phyloP scores from a whole-genome alignment of 345 rosid species.

The Pseudoturritis turrita region DNA sequence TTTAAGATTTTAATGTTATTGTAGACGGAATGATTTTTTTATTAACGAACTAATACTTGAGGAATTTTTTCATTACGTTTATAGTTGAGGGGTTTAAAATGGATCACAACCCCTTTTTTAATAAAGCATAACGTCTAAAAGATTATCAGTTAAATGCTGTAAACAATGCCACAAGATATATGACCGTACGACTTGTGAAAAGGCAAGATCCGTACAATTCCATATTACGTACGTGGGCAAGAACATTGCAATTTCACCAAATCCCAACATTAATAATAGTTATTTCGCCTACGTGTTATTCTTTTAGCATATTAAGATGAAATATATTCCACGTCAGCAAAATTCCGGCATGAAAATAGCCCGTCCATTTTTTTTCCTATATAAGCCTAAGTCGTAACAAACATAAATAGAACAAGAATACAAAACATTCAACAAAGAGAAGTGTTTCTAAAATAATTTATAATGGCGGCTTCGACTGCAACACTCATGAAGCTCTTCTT shows the following conservation, averaged over 20 bases:
- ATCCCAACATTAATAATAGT: not conserved
- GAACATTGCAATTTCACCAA: not conserved
- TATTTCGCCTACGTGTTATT: not conserved
- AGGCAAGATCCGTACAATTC: conserved; percentile 18
- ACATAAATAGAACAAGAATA: not conserved
- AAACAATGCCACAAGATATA: too few relatives aligned
- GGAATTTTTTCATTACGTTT: too few relatives aligned
- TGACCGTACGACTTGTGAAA: conserved; percentile 7
- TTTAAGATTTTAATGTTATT: too few relatives aligned
- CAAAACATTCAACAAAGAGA: not conserved
- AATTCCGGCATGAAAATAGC: conserved; percentile 6
- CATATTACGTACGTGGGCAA: not conserved
- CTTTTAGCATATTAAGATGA: not conserved
- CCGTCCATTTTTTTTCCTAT: not conserved
- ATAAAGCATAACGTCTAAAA: too few relatives aligned
- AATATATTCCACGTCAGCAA: not conserved
- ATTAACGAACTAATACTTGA: too few relatives aligned
- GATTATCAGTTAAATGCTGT: too few relatives aligned
- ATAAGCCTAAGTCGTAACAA: not conserved
- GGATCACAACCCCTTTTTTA: too few relatives aligned
- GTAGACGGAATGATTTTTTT: too few relatives aligned
- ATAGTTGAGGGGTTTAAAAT: too few relatives aligned
- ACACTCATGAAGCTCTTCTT: conserved; percentile 9
- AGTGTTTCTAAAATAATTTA: not conserved
- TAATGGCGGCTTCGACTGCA: conserved; percentile 5